Percentiles rank a stretch among this genome's conserved stretches.
Conservation (phyloP, 352 stramenopile genomes). For the Phytophthora tubulina region DNA sequence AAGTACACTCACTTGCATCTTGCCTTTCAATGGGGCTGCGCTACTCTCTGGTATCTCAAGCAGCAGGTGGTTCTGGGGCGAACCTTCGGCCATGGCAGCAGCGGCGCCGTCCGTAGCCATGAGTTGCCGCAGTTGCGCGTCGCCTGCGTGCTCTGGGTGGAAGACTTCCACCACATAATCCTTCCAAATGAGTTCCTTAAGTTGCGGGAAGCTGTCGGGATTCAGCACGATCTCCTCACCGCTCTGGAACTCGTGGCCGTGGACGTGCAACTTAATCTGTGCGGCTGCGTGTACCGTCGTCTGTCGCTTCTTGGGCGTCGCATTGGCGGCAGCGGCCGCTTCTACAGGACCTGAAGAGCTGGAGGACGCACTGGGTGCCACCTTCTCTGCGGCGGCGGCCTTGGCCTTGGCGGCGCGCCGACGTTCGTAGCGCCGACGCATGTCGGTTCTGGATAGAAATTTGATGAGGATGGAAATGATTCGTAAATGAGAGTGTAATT, state of each 20-base stretch:
- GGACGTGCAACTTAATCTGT: constrained; percentile 85
- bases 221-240: constrained; percentile 87
- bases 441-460: constrained; percentile 20
- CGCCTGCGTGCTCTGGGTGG: constrained; percentile 48
- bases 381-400: constrained; percentile 35
- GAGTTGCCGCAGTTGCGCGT: constrained; percentile 17
- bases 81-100: constrained; percentile 37
- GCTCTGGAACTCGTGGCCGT: constrained; percentile 85
- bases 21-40: constrained; percentile 73
- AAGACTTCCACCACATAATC: constrained; percentile 89
- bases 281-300: constrained; percentile 55
- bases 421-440: constrained; percentile 64
- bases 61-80: constrained; percentile 74
- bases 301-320: constrained; percentile 51
- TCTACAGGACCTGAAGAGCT: constrained; percentile 4
- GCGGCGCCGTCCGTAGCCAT: constrained; percentile 37
- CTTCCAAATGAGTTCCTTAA: constrained; percentile 70
- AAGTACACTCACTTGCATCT: constrained; percentile 85
- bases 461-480: constrained; percentile 1
- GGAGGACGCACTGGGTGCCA: background rate
- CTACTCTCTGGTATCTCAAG: constrained; percentile 80
- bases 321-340: background rate
- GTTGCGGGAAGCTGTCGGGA: constrained; percentile 80
- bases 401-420: constrained; percentile 56
- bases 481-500: constrained; percentile 20